Conservation (phyloP, 1,139 yeast genomes). For the Taphrina communis region DNA sequence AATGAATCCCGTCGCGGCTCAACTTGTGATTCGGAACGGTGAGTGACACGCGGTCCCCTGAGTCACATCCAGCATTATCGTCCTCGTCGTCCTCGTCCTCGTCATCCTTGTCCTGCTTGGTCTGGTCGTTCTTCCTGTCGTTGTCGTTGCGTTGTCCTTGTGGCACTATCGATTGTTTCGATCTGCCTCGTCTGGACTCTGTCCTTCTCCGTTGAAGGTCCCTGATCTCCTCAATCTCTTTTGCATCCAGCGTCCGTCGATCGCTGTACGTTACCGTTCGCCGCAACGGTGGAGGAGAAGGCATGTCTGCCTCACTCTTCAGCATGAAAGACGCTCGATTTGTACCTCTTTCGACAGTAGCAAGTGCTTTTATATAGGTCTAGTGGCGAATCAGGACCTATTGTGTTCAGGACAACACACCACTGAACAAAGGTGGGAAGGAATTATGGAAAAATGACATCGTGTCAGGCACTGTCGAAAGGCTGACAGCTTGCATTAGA, state of each 20-base stretch:
- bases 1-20: slow-evolving; percentile 16
- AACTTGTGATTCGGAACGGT: background rate
- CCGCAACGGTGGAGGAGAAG: slow-evolving; percentile 7
- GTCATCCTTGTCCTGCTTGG: no score
- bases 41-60: background rate
- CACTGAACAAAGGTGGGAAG: no score
- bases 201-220: slow-evolving; percentile 10
- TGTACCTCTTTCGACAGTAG: no score
- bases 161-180: background rate
- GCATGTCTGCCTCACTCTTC: background rate
- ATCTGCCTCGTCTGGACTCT: slow-evolving; percentile 9
- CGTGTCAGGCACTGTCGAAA: no score
- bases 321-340: background rate
- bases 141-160: background rate
- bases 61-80: background rate
- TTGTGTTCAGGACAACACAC: no score
- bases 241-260: background rate
- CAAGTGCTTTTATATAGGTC: no score
- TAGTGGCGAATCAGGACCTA: no score
- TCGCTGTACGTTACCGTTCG: slow-evolving; percentile 7
- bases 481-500: no score
- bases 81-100: no score
- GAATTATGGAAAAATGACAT: no score
- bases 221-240: slow-evolving; percentile 9
- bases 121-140: background rate